Conservation (phyloP, 202 grass and related monocot species). For the Digitaria exilis region DNA sequence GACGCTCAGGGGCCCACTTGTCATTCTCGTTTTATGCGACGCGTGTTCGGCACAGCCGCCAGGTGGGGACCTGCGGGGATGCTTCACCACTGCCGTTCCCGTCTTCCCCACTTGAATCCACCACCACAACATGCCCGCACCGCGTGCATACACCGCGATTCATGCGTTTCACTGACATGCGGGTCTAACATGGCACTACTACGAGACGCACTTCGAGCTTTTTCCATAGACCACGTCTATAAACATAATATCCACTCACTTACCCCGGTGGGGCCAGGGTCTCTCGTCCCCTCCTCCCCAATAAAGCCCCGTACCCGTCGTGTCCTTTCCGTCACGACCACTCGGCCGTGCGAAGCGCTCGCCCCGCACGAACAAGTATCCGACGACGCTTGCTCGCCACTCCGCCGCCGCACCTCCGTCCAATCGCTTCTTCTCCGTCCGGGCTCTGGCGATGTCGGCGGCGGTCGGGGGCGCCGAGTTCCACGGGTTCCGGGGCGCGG, state of each 20-base stretch:
- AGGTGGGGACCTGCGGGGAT: neutral
- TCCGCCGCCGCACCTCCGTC: neutral
- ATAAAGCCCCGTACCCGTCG: constrained; percentile 41
- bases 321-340: neutral
- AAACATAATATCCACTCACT: rapidly evolving
- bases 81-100: constrained; percentile 1
- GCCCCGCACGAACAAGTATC: neutral
- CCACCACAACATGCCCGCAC: neutral
- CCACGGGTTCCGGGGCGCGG: constrained; percentile 39
- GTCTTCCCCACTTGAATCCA: neutral
- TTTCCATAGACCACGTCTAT: neutral
- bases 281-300: neutral
- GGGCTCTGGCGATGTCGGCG: constrained; percentile 35
- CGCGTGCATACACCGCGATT: neutral
- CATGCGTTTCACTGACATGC: rapidly evolving
- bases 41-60: constrained; percentile 40
- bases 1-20: rapidly evolving
- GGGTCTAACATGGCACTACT: rapidly evolving
- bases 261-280: neutral
- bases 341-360: constrained; percentile 27
- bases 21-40: rapidly evolving
- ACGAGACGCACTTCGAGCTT: neutral
- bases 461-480: constrained; percentile 45
- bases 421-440: neutral
- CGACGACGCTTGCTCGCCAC: constrained; percentile 7